These are phyloP conservation scores for Cyphellophora attinorum DNA, from an alignment of 2,329 filamentous ascomycete species.

Conservation along the genomic window DNA sequence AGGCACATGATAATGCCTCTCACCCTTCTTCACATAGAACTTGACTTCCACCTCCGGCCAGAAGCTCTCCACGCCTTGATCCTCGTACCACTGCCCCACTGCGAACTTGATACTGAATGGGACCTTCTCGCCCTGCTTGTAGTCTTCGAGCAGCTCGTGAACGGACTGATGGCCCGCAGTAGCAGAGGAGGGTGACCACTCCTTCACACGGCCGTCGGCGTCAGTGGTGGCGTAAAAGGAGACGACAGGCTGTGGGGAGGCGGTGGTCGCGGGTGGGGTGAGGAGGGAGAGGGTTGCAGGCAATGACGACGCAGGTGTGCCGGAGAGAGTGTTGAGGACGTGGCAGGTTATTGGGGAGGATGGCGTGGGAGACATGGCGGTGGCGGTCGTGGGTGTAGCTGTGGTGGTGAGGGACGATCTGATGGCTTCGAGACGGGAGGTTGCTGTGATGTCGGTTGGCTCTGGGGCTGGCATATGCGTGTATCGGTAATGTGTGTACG, in stretches of 20 bases:
- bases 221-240: conserved; percentile 32
- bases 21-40: conserved; percentile 39
- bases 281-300: conserved; percentile 47
- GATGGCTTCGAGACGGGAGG: too few relatives aligned
- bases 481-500: too few relatives aligned
- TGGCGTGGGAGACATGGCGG: too few relatives aligned
- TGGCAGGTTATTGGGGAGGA: conserved; percentile 40
- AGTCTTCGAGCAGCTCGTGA: not conserved
- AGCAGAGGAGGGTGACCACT: conserved; percentile 26
- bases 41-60: conserved; percentile 42
- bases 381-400: too few relatives aligned
- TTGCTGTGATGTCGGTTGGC: too few relatives aligned
- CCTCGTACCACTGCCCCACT: conserved; percentile 37
- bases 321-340: conserved; percentile 39
- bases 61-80: conserved; percentile 37
- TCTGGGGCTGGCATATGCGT: too few relatives aligned
- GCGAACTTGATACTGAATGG: conserved; percentile 37
- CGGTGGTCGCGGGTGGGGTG: conserved; percentile 35
- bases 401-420: too few relatives aligned
- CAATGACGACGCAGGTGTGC: conserved; percentile 34
- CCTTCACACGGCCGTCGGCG: conserved; percentile 36
- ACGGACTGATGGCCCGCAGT: conserved; percentile 16
- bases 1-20: conserved; percentile 43
- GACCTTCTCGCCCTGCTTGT: conserved; percentile 26
- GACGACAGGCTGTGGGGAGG: conserved; percentile 11